Conservation (phyloP, 495 filamentous ascomycete species). For the Cercophora samala region DNA sequence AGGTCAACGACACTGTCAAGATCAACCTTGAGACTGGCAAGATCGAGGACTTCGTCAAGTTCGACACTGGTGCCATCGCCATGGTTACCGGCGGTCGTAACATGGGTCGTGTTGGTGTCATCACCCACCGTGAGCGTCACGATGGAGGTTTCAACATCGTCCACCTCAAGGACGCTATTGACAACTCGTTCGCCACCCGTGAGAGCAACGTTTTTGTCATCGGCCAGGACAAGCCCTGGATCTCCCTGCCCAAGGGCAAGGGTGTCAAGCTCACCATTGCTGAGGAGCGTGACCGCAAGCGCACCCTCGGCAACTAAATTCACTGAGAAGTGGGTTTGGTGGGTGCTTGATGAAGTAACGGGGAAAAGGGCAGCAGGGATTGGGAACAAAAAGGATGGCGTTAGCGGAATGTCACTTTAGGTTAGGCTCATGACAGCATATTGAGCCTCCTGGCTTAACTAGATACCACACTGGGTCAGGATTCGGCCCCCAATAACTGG, state of each 20-base stretch:
- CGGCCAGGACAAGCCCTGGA: slow-evolving; percentile 95
- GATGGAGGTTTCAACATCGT: slow-evolving; percentile 99
- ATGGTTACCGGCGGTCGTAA: slow-evolving; percentile 99
- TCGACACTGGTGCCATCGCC: slow-evolving; percentile 94
- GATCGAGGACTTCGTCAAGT: slow-evolving; percentile 91
- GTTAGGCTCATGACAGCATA: slow-evolving; percentile 22
- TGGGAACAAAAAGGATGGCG: slow-evolving; percentile 32
- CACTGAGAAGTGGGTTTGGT: slow-evolving; percentile 38
- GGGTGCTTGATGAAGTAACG: slow-evolving; percentile 2
- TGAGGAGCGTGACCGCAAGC: slow-evolving; percentile 94
- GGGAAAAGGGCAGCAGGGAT: slow-evolving; percentile 21
- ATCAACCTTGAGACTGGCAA: slow-evolving; percentile 95
- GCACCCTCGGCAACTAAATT: slow-evolving; percentile 61
- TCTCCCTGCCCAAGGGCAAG: slow-evolving; percentile 98
- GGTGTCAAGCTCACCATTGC: slow-evolving; percentile 99
- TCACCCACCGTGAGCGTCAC: slow-evolving; percentile 99
- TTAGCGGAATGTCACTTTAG: slow-evolving; percentile 32
- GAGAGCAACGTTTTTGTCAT: slow-evolving; percentile 99
- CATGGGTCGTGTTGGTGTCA: slow-evolving; percentile 99
- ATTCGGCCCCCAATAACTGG: slow-evolving; percentile 24
- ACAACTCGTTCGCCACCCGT: slow-evolving; percentile 98
- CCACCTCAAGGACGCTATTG: slow-evolving; percentile 98
- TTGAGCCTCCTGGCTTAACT: slow-evolving; percentile 21
- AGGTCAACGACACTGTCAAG: slow-evolving; percentile 99
- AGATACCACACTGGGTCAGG: slow-evolving; percentile 25